phyloP scores from a whole-genome alignment of 345 rosid species.

The Eucalyptus decipiens region DNA sequence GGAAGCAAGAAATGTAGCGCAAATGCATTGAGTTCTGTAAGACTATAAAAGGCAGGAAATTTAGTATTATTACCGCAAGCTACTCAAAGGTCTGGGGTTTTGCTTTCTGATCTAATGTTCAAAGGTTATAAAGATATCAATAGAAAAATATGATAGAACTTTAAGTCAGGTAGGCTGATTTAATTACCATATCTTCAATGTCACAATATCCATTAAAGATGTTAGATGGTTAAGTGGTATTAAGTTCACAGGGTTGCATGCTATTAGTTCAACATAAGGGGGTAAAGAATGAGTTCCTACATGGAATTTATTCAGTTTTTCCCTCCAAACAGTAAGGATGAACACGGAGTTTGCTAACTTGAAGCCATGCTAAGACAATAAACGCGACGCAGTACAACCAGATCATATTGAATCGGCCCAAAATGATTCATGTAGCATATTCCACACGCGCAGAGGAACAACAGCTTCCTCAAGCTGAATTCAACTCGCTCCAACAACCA shows the following conservation, averaged over 20 bases:
- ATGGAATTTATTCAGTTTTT: background rate
- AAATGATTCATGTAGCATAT: background rate
- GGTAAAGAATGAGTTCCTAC: background rate
- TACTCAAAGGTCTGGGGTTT: background rate
- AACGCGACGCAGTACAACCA: background rate
- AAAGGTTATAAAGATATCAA: background rate
- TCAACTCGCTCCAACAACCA: background rate
- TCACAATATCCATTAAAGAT: background rate
- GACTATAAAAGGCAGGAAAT: background rate
- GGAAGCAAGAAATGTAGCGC: background rate
- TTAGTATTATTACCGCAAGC: accelerated
- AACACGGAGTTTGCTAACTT: background rate
- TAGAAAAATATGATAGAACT: background rate
- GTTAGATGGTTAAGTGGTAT: background rate
- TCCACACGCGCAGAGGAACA: background rate
- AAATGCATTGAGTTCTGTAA: background rate
- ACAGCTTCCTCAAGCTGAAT: background rate
- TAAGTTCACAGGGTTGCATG: background rate
- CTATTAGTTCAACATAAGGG: background rate
- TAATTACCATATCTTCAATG: background rate
- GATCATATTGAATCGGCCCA: background rate
- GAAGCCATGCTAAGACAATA: background rate
- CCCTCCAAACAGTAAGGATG: background rate
- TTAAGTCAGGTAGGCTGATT: background rate
- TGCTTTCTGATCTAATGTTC: background rate